Evolutionary conservation across 2,329 filamentous ascomycete species (phyloP).

Genomic region (Fusarium nisikadoi): DNA sequence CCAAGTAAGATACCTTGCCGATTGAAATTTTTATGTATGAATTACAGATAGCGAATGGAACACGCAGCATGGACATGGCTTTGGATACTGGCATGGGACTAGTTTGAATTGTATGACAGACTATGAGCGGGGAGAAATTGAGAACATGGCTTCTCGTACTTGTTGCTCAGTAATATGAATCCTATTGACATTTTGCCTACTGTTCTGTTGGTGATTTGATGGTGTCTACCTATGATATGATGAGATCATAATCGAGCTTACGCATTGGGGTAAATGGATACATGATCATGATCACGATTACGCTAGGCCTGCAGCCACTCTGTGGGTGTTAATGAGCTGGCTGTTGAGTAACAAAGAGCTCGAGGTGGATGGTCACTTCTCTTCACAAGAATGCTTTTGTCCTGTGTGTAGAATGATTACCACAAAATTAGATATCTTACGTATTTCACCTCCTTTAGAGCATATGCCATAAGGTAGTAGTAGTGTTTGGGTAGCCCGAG

Average conservation of each 20-base stretch:
- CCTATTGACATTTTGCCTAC: conserved; percentile 17
- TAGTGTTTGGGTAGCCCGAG: not conserved
- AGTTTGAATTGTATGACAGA: conserved; percentile 32
- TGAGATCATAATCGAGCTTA: conserved; percentile 5
- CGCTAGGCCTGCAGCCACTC: conserved; percentile 33
- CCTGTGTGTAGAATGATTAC: not conserved
- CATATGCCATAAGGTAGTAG: not conserved
- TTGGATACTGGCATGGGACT: conserved; percentile 33
- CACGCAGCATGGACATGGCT: conserved; percentile 31
- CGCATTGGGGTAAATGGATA: not conserved
- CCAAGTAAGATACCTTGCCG: conserved; percentile 63
- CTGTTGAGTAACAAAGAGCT: not conserved
- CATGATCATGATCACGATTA: conserved; percentile 19
- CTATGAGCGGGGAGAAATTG: conserved; percentile 1
- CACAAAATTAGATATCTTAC: no score
- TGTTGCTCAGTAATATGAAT: conserved; percentile 41
- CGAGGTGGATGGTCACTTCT: not conserved
- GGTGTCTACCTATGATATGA: not conserved
- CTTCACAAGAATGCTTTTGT: not conserved
- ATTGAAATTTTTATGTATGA: conserved; percentile 7
- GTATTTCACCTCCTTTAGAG: not conserved
- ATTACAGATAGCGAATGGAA: conserved; percentile 36
- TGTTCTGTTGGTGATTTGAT: not conserved
- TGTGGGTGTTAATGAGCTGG: not conserved
- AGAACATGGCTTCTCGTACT: conserved; percentile 25